Evolutionary conservation across 1,284 basidiomycete species (phyloP).

Genomic region (Cutaneotrichosporon arboriforme): DNA sequence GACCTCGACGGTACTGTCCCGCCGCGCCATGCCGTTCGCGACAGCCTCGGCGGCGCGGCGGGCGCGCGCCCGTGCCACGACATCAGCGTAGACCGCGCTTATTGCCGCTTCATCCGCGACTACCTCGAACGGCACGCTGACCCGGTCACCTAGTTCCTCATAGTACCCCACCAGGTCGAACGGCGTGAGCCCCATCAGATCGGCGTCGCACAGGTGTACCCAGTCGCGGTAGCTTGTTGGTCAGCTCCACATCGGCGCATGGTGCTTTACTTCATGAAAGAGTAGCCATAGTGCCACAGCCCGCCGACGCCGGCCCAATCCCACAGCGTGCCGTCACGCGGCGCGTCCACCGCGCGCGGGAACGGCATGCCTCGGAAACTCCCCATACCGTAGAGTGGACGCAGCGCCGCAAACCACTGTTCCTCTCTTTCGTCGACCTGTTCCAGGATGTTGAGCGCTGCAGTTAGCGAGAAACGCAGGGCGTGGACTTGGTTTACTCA

Average conservation of each 20-base stretch:
- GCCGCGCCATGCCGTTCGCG: too few relatives aligned
- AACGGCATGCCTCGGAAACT: too few relatives aligned
- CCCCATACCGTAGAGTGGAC: constrained; percentile 1
- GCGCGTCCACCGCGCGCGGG: constrained; percentile 17
- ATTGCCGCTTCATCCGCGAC: too few relatives aligned
- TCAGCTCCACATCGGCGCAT: not conserved
- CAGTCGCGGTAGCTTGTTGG: constrained; percentile 37
- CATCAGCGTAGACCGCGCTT: too few relatives aligned
- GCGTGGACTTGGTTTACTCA: too few relatives aligned
- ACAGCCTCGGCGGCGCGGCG: too few relatives aligned
- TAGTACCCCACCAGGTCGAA: constrained; percentile 33
- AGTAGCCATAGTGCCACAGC: constrained; percentile 39
- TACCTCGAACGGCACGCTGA: too few relatives aligned
- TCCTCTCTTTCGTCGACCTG: constrained; percentile 24
- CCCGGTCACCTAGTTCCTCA: constrained; percentile 38
- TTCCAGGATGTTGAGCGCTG: constrained; percentile 36
- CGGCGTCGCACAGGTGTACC: constrained; percentile 35
- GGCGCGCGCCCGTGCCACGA: too few relatives aligned
- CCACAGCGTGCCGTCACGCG: constrained; percentile 21
- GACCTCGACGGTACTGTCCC: too few relatives aligned
- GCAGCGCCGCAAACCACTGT: constrained; percentile 27
- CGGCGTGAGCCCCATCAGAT: constrained; percentile 15
- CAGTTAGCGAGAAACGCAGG: not conserved
- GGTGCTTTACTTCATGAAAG: constrained; percentile 44
- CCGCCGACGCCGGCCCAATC: constrained; percentile 42